Evolutionary conservation across 2,329 filamentous ascomycete genomes (phyloP).

Genomic region (Aspergillus sp.): DNA sequence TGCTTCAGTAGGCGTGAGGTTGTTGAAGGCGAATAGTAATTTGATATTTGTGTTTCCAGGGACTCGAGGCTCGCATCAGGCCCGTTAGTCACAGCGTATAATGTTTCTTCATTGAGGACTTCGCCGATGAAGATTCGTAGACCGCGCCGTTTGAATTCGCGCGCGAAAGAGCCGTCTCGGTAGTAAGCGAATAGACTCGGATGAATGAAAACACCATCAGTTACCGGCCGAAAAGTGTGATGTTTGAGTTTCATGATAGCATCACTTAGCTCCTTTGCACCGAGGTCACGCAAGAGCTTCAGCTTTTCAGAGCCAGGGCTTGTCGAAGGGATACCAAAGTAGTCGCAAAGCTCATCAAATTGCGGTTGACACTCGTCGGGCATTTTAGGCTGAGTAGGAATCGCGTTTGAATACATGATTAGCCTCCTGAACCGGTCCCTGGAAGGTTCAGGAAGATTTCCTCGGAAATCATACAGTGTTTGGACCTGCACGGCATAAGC

Average conservation of each 20-base stretch:
- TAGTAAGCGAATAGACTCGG: conserved; percentile 41
- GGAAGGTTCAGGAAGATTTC: conserved; percentile 16
- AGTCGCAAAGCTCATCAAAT: conserved; percentile 44
- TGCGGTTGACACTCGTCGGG: conserved; percentile 39
- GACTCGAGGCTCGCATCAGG: conserved; percentile 34
- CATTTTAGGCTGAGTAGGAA: conserved; percentile 46
- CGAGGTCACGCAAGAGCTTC: conserved; percentile 31
- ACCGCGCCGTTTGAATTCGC: conserved; percentile 35
- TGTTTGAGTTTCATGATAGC: conserved; percentile 42
- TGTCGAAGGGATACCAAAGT: conserved; percentile 30
- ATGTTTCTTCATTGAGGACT: conserved; percentile 46
- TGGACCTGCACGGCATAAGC: conserved; percentile 39
- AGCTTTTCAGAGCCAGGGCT: conserved; percentile 32
- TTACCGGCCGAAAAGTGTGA: conserved; percentile 50
- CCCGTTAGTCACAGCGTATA: conserved; percentile 45
- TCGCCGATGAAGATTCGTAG: conserved; percentile 46
- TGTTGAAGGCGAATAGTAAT: conserved; percentile 46
- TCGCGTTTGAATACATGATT: conserved; percentile 49
- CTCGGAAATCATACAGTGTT: conserved; percentile 42
- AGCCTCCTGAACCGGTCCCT: conserved; percentile 39
- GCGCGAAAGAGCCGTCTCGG: conserved; percentile 37
- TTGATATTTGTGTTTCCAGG: conserved; percentile 40
- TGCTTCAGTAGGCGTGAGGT: conserved; percentile 37
- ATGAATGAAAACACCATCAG: conserved; percentile 44
- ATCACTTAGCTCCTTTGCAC: conserved; percentile 31